These are phyloP conservation scores for Cadophora gregata DNA, from an alignment of 2,329 filamentous ascomycete genomes.

Conservation along the genomic window DNA sequence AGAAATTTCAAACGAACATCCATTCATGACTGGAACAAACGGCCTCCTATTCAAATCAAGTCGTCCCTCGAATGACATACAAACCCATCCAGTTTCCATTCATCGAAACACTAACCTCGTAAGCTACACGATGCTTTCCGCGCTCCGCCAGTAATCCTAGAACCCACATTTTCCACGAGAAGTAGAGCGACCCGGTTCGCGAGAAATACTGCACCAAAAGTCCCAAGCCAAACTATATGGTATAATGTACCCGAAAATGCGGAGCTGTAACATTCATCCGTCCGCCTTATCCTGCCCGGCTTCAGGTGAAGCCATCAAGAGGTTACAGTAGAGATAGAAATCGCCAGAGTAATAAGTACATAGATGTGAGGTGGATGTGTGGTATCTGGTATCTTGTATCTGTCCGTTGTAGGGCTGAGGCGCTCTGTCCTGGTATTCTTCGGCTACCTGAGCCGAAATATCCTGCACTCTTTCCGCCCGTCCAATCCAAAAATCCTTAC, in stretches of 20 bases:
- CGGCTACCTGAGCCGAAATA: conserved; percentile 5
- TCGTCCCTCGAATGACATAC: neutral
- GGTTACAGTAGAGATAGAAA: neutral
- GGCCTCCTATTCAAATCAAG: neutral
- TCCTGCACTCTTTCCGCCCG: neutral
- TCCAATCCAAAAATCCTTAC: neutral
- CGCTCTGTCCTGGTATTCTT: neutral
- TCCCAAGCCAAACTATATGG: conserved; percentile 5
- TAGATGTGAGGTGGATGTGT: neutral
- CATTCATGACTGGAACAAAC: neutral
- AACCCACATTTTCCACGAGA: neutral
- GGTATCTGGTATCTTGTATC: conserved; percentile 1
- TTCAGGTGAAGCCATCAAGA: conserved; percentile 16
- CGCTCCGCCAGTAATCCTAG: neutral
- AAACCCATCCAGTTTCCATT: neutral
- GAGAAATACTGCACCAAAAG: neutral
- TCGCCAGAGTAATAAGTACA: neutral
- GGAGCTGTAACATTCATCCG: neutral
- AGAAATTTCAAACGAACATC: no score
- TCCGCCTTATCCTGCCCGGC: conserved; percentile 8
- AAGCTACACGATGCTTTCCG: conserved; percentile 17
- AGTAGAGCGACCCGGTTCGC: neutral
- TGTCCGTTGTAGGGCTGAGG: neutral
- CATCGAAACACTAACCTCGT: neutral
- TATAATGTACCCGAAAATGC: neutral